Evolutionary conservation across 106 monocot species (phyloP), one percentile per base, ranked within the genome.

Genomic region (Posidonia australis): DNA sequence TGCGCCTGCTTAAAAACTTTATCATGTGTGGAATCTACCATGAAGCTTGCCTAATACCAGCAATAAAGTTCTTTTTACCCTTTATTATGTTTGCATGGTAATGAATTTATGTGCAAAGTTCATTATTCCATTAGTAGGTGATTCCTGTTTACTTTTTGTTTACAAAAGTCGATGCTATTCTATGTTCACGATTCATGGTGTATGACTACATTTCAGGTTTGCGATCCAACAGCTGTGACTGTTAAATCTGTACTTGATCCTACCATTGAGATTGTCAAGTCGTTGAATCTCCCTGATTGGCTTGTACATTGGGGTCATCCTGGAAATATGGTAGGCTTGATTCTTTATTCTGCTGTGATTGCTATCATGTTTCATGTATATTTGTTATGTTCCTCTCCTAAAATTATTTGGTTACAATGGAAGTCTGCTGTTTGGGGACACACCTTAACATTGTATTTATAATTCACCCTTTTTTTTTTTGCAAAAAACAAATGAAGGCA

Each of bases 221-320:
- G 13, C 58, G 32, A 5, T 73, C 18, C 21, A 25, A 54, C 72
- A 92, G 93, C 83, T 59, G 86, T 67, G 17, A 65, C 73, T 31
- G 63, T 89, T 53, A 79, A 75, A 65, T 83, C 93, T n/a, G 53
- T 83, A 5, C 86, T 93, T 63, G 79, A 46, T 52, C 93, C 93
- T 32, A 81, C 86, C 56, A 86, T 78, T 56, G 89, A 86, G 74
- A 59, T 93, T 32, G 83, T 93, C 60, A 93, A 86, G 75, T 77
- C 81, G 45, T 83, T 49, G 76, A 77, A 82, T 69, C 83, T 89
- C 31, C 93, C 93, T 58, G 80, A 79, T 5, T 93, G 89, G 93
- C 86, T 93, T 64, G 86, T 89, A 61, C 93, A 93, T 21, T 89
- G 93, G 93, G 93, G 89, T 65, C 93, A 93, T 74, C 93, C 93